Evolutionary conservation across 2,329 filamentous ascomycete species (phyloP), one percentile per base, ranked within the genome.

Genomic region (Hypoxylon rubiginosum): DNA sequence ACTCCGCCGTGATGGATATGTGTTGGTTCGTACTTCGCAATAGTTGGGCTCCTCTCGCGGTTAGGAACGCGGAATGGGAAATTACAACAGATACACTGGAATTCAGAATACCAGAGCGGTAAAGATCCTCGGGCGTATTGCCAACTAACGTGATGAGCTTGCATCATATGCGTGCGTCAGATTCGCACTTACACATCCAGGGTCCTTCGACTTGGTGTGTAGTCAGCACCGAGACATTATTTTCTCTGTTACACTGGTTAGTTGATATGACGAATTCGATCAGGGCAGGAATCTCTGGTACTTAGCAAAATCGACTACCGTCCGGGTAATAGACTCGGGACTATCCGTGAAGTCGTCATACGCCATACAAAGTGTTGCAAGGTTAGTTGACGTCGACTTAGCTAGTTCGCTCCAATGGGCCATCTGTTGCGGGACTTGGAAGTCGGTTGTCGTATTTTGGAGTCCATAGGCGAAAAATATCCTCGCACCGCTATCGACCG

Each of bases 1-100:
- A 85, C 66, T 88, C 86, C 1, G 85, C 82, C 0, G 86, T 88
- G 58, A 84, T 86, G 54, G 84, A 84, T 48, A 88, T 75, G 73
- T 83, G 82, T 43, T 86, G 81, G 71, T 87, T 82, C 6, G 79
- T 79, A 0, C 73, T 62, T 2, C 83, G 81, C 1, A 87, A 77
- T 0, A 84, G 76, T 1, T 75, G 57, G 1, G 75, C 75, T 9
- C 82, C 82, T 0, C 68, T 64, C 1, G 76, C 71, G 0, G 80
- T 80, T 19, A 85, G 72, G 75, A 80, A 84, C 7, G 76, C 79
- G 0, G 78, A 82, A 68, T 87, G 85, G 0, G 83, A 82, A 71
- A 87, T 81, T 52, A 87, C 76, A 3, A 86, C 73, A 0, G 84
- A 82, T 8, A 82, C 78, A 24, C 75, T 76, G 9, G 73, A 77